Evolutionary conservation across 495 filamentous ascomycete species (phyloP), one percentile per base, ranked within the genome.

Genomic region (Lasiosphaeriaceae sp.): DNA sequence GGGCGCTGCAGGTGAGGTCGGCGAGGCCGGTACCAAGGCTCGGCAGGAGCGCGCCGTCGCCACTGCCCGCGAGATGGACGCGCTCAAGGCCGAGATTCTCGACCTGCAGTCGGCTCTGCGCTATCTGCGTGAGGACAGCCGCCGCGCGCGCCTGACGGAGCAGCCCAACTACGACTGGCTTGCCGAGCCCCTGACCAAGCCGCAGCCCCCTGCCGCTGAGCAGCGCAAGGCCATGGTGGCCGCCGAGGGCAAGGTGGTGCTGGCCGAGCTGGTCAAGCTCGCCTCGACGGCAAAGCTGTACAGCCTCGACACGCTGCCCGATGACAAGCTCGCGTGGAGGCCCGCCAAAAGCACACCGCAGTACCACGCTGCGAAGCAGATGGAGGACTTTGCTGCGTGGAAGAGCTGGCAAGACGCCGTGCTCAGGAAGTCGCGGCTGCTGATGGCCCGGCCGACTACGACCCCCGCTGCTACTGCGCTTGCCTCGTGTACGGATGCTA

Each of bases 111-210:
- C 86, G 2, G 85, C 90, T 0, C 84, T 97, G 16, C 83, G 86
- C 46, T 93, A 85, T 72, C 74, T 96, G 21, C 82, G 89, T 22
- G 86, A 90, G 54, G 90, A 94, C 53, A 90, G 85, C 65, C 74
- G 82, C n/a, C 82, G 87, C 24, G 77, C 84, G 2, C 81, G 84
- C 26, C 66, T 85, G 21, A 77, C 79, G 21, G 83, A 90, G 62
- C 80, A 86, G 14, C 77, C 81, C 31, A 76, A 75, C 16, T 70
- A 82, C 47, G 82, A 85, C 59, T 86, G 83, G 74, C 80, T 93
- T 6, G 79, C 86, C 19, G 80, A 85, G 54, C 88, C 90, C 7
- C 76, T 92, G 37, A 69, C 67, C 14, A 77, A 75, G 52, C 16
- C 77, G 73, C 8, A 43, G 21, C 63, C 74, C 1, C 76, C 77